These are phyloP conservation scores for Lepidium campestre DNA, from an alignment of 441 rosid genomes.

Conservation along the genomic window DNA sequence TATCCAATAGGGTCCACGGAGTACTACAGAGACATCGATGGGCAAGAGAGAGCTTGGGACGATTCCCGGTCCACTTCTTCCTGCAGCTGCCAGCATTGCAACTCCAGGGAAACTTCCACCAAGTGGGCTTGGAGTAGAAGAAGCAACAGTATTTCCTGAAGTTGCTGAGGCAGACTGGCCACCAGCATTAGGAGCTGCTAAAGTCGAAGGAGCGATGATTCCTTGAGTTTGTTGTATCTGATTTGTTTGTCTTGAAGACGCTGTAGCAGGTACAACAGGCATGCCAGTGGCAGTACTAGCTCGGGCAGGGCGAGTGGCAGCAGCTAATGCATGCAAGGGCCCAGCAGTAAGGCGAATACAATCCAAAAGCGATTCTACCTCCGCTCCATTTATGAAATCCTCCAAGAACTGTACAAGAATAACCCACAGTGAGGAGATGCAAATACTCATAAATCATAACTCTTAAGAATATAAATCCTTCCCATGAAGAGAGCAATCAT, in stretches of 20 bases:
- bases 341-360: constrained; percentile 96
- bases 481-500: neutral
- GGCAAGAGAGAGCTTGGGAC: constrained; percentile 97
- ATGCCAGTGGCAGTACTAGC: constrained; percentile 70
- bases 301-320: constrained; percentile 98
- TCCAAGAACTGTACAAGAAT: constrained; percentile 65
- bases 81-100: constrained; percentile 75
- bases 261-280: constrained; percentile 43
- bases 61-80: constrained; percentile 95
- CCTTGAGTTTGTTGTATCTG: constrained; percentile 60
- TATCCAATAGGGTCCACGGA: constrained; percentile 99
- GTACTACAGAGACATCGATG: constrained; percentile 95
- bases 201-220: constrained; percentile 36
- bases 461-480: neutral
- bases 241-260: constrained; percentile 64
- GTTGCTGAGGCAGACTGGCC: constrained; percentile 46
- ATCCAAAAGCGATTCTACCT: constrained; percentile 90
- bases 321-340: constrained; percentile 92
- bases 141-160: constrained; percentile 38
- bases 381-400: constrained; percentile 92
- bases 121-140: constrained; percentile 47
- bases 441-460: neutral
- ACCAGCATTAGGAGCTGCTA: constrained; percentile 30
- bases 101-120: constrained; percentile 64
- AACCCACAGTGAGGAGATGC: neutral